These are phyloP conservation scores for Cordyceps fumosorosea DNA, from an alignment of 2,329 filamentous ascomycete genomes.

Conservation along the genomic window DNA sequence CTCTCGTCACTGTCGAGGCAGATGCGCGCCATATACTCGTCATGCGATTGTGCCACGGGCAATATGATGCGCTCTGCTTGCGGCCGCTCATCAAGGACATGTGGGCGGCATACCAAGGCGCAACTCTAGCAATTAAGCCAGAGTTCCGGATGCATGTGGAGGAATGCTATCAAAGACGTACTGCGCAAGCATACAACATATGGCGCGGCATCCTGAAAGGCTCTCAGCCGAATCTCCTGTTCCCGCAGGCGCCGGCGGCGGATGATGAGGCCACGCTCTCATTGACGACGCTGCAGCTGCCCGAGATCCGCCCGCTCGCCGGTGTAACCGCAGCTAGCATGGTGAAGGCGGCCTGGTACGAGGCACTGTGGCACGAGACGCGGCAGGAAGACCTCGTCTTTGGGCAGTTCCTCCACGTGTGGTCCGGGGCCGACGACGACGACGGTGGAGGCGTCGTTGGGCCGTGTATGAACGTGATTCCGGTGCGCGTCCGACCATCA, in stretches of 20 bases:
- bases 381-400: not conserved
- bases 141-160: not conserved
- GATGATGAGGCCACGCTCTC: not conserved
- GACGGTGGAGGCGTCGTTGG: not conserved
- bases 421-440: not conserved
- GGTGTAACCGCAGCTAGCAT: not conserved
- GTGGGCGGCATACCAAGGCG: not conserved
- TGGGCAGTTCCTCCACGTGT: constrained; percentile 4
- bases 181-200: not conserved
- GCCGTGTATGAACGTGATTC: constrained; percentile 6
- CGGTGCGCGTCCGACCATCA: not conserved
- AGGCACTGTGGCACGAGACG: not conserved
- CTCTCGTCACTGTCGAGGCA: not conserved
- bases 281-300: not conserved
- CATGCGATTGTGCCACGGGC: not conserved
- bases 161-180: not conserved
- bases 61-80: not conserved
- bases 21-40: not conserved
- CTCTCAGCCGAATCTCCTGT: not conserved
- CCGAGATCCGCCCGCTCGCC: not conserved
- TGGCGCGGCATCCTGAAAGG: not conserved
- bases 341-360: constrained; percentile 2
- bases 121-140: not conserved
- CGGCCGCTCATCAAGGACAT: constrained; percentile 1
- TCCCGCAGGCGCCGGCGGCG: not conserved